Evolutionary conservation across 2,329 filamentous ascomycete genomes (phyloP).

Genomic region (Davidsoniella australis): DNA sequence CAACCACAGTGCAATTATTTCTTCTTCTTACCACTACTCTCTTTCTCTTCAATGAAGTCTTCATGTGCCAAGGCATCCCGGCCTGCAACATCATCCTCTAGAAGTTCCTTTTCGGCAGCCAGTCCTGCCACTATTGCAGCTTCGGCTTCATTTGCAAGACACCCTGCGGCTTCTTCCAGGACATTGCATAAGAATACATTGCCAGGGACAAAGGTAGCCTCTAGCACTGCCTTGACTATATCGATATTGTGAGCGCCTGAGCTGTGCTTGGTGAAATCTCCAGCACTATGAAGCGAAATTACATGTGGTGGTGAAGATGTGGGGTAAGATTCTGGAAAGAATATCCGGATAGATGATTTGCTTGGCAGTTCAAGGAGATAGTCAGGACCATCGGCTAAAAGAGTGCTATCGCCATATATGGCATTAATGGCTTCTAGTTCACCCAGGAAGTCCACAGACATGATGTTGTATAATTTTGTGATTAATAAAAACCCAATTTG

Average conservation of each 20-base stretch:
- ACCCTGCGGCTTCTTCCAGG: constrained; percentile 52
- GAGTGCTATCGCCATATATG: constrained; percentile 55
- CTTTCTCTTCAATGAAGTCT: constrained; percentile 43
- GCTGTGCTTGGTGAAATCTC: constrained; percentile 47
- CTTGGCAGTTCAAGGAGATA: constrained; percentile 52
- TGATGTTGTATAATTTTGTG: constrained; percentile 15
- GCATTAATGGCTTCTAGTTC: constrained; percentile 72
- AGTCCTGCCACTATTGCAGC: constrained; percentile 15
- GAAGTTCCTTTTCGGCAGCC: constrained; percentile 14
- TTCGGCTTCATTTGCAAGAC: constrained; percentile 18
- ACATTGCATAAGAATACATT: constrained; percentile 80
- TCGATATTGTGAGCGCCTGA: constrained; percentile 56
- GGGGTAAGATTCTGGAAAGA: constrained; percentile 62
- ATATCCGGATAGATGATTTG: constrained; percentile 40
- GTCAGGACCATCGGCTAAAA: constrained; percentile 25
- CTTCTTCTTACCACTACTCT: constrained; percentile 26
- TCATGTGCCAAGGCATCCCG: constrained; percentile 69
- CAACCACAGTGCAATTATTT: background rate
- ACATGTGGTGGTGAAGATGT: constrained; percentile 49
- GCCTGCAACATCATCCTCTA: constrained; percentile 28
- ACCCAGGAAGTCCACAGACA: constrained; percentile 47
- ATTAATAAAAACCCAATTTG: too few species aligned
- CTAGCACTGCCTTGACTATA: constrained; percentile 49
- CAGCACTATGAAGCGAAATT: constrained; percentile 63
- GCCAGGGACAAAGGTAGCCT: constrained; percentile 51